Conservation (phyloP, 257 asterid genomes). For the Sherardia arvensis region DNA sequence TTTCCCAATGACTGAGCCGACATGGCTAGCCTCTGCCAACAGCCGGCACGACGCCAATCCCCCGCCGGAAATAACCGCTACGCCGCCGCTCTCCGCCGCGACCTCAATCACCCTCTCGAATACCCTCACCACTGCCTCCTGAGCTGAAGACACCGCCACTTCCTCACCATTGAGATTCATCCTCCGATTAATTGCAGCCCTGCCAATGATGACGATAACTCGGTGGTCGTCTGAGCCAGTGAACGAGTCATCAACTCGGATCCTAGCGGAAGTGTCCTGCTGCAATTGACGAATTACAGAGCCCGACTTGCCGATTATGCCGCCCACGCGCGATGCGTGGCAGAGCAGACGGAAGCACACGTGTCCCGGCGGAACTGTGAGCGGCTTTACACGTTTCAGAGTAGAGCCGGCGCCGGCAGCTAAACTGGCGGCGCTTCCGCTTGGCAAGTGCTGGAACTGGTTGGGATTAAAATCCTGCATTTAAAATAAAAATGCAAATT, state of each 20-base stretch:
- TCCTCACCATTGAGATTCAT: slow-evolving; percentile 16
- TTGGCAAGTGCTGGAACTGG: neutral
- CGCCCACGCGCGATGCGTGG: slow-evolving; percentile 68
- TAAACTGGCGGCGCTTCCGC: neutral
- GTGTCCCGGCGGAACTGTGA: slow-evolving; percentile 36
- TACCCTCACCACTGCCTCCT: slow-evolving; percentile 60
- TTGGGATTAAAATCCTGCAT: slow-evolving; percentile 5
- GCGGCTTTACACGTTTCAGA: slow-evolving; percentile 21
- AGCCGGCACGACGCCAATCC: slow-evolving; percentile 55
- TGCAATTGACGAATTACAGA: slow-evolving; percentile 59
- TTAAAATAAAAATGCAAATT: neutral
- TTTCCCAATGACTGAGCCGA: slow-evolving; percentile 64
- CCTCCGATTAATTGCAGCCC: slow-evolving; percentile 20
- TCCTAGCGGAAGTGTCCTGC: slow-evolving; percentile 40
- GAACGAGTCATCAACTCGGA: slow-evolving; percentile 48
- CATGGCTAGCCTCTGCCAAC: slow-evolving; percentile 44
- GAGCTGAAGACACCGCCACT: slow-evolving; percentile 32
- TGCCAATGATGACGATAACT: slow-evolving; percentile 42
- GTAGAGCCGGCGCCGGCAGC: slow-evolving; percentile 17
- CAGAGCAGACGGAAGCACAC: slow-evolving; percentile 64
- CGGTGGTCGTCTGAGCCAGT: slow-evolving; percentile 33
- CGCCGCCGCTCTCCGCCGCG: slow-evolving; percentile 50
- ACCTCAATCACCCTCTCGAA: slow-evolving; percentile 69
- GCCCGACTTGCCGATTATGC: slow-evolving; percentile 66
- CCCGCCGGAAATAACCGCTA: slow-evolving; percentile 21